A percentile compares a stretch with the other conserved stretches of the same genome.
phyloP scores from a whole-genome alignment of 2,329 filamentous ascomycete genomes.

The Cladosporium sp. region DNA sequence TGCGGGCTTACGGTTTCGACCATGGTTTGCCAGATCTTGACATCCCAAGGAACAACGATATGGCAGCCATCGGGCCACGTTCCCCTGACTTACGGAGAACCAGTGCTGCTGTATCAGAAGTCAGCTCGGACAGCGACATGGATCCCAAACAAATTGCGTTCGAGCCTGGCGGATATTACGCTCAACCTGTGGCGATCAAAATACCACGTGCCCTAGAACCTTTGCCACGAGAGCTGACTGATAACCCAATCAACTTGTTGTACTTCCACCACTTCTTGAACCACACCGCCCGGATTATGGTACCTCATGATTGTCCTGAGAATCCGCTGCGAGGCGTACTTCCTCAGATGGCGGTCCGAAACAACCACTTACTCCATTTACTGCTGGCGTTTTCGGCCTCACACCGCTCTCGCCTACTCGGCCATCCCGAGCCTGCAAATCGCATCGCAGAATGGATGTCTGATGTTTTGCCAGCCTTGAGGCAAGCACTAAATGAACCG shows the following conservation, averaged over 20 bases:
- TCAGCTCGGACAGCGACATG: slow-evolving; percentile 32
- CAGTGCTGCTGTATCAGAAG: slow-evolving; percentile 36
- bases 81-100: slow-evolving; percentile 37
- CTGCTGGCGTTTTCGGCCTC: slow-evolving; percentile 82
- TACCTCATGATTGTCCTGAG: slow-evolving; percentile 63
- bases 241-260: slow-evolving; percentile 79
- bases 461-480: slow-evolving; percentile 73
- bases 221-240: slow-evolving; percentile 59
- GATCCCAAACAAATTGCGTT: slow-evolving; percentile 51
- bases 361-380: slow-evolving; percentile 73
- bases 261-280: slow-evolving; percentile 76
- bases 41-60: slow-evolving; percentile 70
- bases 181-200: slow-evolving; percentile 66
- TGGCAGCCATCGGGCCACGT: slow-evolving; percentile 57
- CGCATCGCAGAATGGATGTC: slow-evolving; percentile 80
- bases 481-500: slow-evolving; percentile 57
- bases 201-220: slow-evolving; percentile 60
- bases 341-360: slow-evolving; percentile 67
- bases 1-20: slow-evolving; percentile 67
- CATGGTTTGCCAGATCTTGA: slow-evolving; percentile 70
- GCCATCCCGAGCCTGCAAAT: slow-evolving; percentile 72
- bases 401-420: slow-evolving; percentile 73
- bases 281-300: slow-evolving; percentile 71
- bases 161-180: slow-evolving; percentile 68
- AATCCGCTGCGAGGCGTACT: slow-evolving; percentile 64